phyloP scores from a whole-genome alignment of 1,284 basidiomycete species.

The Ganoderma multipileum region DNA sequence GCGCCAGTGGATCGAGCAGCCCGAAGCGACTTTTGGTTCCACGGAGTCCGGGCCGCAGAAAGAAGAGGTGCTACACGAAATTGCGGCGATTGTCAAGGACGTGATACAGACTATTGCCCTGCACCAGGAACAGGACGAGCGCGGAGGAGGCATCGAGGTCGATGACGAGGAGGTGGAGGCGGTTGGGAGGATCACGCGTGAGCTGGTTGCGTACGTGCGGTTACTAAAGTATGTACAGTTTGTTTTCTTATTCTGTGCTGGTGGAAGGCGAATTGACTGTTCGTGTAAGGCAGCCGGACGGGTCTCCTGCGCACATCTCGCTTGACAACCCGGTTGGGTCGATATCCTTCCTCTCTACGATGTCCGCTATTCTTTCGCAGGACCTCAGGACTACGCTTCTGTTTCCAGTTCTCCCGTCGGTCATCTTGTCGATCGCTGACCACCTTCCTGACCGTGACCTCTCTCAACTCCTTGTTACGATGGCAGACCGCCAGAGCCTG shows the following conservation, averaged over 20 bases:
- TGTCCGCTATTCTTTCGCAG: slow-evolving; percentile 66
- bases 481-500: slow-evolving; percentile 69
- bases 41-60: slow-evolving; percentile 35
- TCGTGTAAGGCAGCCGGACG: slow-evolving; percentile 56
- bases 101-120: slow-evolving; percentile 61
- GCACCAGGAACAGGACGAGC: slow-evolving; percentile 53
- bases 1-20: slow-evolving; percentile 60
- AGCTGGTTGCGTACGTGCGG: slow-evolving; percentile 62
- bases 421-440: slow-evolving; percentile 65
- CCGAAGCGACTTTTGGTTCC: slow-evolving; percentile 24
- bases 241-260: background rate
- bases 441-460: slow-evolving; percentile 71
- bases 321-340: slow-evolving; percentile 50
- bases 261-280: slow-evolving; percentile 11
- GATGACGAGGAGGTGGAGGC: slow-evolving; percentile 72
- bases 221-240: slow-evolving; percentile 55
- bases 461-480: slow-evolving; percentile 60
- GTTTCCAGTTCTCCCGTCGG: slow-evolving; percentile 65
- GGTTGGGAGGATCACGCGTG: slow-evolving; percentile 63
- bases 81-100: slow-evolving; percentile 70
- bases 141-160: slow-evolving; percentile 61
- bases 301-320: slow-evolving; percentile 28
- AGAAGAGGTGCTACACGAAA: slow-evolving; percentile 72
- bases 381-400: slow-evolving; percentile 60
- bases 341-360: slow-evolving; percentile 61